Conservation (phyloP, 1,284 basidiomycete species). For the Rhodotorula sp. region DNA sequence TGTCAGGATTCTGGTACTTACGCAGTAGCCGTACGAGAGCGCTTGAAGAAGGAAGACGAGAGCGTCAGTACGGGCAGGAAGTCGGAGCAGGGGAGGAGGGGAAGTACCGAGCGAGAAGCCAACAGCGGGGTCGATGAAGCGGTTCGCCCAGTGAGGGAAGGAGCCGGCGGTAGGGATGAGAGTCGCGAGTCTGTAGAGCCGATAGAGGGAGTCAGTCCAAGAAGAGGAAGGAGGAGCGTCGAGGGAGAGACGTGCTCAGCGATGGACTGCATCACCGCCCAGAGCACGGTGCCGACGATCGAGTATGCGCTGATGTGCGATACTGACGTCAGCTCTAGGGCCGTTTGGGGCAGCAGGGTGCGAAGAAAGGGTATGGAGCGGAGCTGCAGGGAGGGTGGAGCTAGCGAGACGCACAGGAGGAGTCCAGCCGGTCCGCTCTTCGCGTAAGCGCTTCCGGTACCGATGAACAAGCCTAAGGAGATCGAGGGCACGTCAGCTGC, state of each 20-base stretch:
- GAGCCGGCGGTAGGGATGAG: conserved; percentile 33
- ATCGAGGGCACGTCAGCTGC: neutral
- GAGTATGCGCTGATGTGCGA: conserved; percentile 26
- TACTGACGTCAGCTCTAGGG: neutral
- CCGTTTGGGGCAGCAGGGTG: too few relatives aligned
- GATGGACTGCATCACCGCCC: conserved; percentile 35
- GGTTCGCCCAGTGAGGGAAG: conserved; percentile 27
- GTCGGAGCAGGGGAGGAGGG: neutral
- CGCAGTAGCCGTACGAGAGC: conserved; percentile 8
- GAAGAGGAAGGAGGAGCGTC: neutral
- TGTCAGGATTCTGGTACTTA: too few relatives aligned
- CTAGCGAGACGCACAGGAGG: conserved; percentile 31
- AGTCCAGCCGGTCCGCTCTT: conserved; percentile 47
- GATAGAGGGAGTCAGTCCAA: neutral
- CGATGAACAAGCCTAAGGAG: conserved; percentile 47
- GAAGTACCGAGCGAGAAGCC: conserved; percentile 29
- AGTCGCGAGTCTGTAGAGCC: neutral
- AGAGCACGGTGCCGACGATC: conserved; percentile 34
- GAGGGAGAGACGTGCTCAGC: conserved; percentile 26
- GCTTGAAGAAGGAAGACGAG: neutral
- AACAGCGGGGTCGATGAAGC: conserved; percentile 19
- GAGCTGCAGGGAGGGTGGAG: neutral
- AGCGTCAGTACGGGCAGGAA: neutral
- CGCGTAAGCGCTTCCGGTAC: conserved; percentile 47
- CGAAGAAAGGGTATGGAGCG: too few relatives aligned